phyloP scores from a whole-genome alignment of 1,139 yeast genomes.

The Zygotorulaspora mrakii region DNA sequence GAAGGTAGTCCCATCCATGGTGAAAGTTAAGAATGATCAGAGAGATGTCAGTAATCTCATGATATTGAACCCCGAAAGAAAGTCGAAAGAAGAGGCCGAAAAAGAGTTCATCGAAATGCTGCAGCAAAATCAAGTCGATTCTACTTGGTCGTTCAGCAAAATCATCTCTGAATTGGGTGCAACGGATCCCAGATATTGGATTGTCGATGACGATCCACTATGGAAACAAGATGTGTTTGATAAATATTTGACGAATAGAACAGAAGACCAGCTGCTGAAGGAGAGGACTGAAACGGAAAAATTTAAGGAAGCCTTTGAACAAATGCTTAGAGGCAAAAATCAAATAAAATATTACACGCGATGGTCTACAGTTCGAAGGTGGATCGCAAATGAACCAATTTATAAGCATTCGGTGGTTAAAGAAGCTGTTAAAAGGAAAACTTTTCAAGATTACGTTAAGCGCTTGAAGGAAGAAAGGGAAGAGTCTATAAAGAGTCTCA shows the following conservation, averaged over 20 bases:
- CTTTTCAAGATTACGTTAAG: slow-evolving; percentile 50
- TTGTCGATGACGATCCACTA: slow-evolving; percentile 54
- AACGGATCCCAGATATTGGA: slow-evolving; percentile 66
- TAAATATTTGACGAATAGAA: slow-evolving; percentile 52
- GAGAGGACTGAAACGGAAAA: slow-evolving; percentile 52
- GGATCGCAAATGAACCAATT: slow-evolving; percentile 61
- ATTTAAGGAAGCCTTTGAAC: slow-evolving; percentile 52
- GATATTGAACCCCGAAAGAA: slow-evolving; percentile 19
- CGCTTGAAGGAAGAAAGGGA: slow-evolving; percentile 43
- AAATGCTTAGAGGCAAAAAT: slow-evolving; percentile 42
- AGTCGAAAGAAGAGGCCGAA: slow-evolving; percentile 41
- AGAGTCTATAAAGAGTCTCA: slow-evolving; percentile 35
- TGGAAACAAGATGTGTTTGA: slow-evolving; percentile 63
- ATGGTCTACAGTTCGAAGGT: slow-evolving; percentile 57
- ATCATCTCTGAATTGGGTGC: slow-evolving; percentile 58
- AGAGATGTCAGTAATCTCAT: slow-evolving; percentile 16
- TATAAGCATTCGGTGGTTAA: slow-evolving; percentile 61
- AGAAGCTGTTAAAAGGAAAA: slow-evolving; percentile 51
- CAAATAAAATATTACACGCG: slow-evolving; percentile 56
- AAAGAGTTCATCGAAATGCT: slow-evolving; percentile 52
- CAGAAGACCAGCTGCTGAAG: slow-evolving; percentile 52
- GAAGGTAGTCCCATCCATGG: too few species aligned
- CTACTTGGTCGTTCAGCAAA: slow-evolving; percentile 71
- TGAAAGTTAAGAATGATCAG: slow-evolving; percentile 4
- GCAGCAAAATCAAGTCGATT: slow-evolving; percentile 53